Evolutionary conservation across 345 rosid genomes (phyloP).

Genomic region (Erysimum cheiranthoides): DNA sequence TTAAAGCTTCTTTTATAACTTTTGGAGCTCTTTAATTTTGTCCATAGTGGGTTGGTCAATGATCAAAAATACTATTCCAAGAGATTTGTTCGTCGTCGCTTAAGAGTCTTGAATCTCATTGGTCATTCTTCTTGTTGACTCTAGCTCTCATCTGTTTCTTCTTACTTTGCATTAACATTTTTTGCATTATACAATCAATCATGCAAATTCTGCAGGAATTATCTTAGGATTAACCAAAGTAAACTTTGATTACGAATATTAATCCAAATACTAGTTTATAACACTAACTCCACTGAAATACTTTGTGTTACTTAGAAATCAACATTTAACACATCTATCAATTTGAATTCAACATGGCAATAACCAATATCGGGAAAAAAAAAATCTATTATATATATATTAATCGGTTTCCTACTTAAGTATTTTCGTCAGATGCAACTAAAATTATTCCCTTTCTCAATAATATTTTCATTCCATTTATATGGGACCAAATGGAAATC

Average conservation of each 20-base stretch:
- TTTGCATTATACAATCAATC: background rate
- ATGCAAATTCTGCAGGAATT: background rate
- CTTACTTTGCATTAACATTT: background rate
- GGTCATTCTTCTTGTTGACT: background rate
- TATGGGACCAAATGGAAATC: background rate
- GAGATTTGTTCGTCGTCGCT: background rate
- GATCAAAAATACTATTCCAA: background rate
- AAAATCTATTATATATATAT: background rate
- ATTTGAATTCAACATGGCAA: background rate
- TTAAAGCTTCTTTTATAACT: background rate
- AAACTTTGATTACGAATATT: background rate
- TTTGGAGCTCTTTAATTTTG: background rate
- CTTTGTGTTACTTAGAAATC: background rate
- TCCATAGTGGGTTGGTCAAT: background rate
- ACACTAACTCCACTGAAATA: background rate
- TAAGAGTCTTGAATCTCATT: background rate
- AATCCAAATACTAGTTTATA: background rate
- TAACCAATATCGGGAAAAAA: background rate
- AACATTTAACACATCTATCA: background rate
- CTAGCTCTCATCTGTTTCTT: background rate
- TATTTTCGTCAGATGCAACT: background rate
- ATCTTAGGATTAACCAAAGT: background rate
- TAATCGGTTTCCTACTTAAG: background rate
- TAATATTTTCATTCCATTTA: background rate
- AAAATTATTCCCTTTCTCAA: background rate